Evolutionary conservation across 345 rosid genomes (phyloP).

Genomic region (Draba incana): DNA sequence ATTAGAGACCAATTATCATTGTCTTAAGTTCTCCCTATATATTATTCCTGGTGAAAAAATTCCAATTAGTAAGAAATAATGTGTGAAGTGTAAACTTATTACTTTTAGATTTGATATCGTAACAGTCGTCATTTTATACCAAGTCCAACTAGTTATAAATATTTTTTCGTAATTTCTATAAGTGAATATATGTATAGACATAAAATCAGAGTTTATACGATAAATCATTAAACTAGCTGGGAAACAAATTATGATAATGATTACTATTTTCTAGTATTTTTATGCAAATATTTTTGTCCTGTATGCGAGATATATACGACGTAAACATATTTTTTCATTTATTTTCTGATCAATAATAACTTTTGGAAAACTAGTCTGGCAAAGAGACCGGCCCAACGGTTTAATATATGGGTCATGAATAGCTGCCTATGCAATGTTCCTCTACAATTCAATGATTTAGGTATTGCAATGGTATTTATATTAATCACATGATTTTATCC

Average conservation of each 20-base stretch:
- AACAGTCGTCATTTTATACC: slow-evolving; percentile 6
- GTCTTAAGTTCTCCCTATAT: not conserved
- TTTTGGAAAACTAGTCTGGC: not conserved
- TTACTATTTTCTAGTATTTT: too few relatives aligned
- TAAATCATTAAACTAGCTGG: too few relatives aligned
- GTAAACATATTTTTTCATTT: too few relatives aligned
- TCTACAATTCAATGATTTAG: not conserved
- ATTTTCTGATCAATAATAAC: too few relatives aligned
- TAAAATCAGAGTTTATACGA: too few relatives aligned
- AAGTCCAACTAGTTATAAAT: slow-evolving; percentile 13
- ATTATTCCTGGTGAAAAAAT: not conserved
- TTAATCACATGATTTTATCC: not conserved
- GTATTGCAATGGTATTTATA: not conserved
- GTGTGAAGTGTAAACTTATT: not conserved
- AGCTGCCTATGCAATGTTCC: not conserved
- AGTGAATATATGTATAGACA: too few relatives aligned
- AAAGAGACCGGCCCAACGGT: slow-evolving; percentile 16
- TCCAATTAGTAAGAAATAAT: not conserved
- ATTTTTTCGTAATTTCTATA: not conserved
- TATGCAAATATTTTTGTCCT: too few relatives aligned
- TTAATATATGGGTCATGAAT: slow-evolving; percentile 12
- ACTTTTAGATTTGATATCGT: slow-evolving; percentile 15
- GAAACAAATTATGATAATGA: too few relatives aligned
- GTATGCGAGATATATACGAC: too few relatives aligned
- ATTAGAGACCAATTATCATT: not conserved